Evolutionary conservation across 345 rosid genomes (phyloP).

Genomic region (Hibiscus trionum): DNA sequence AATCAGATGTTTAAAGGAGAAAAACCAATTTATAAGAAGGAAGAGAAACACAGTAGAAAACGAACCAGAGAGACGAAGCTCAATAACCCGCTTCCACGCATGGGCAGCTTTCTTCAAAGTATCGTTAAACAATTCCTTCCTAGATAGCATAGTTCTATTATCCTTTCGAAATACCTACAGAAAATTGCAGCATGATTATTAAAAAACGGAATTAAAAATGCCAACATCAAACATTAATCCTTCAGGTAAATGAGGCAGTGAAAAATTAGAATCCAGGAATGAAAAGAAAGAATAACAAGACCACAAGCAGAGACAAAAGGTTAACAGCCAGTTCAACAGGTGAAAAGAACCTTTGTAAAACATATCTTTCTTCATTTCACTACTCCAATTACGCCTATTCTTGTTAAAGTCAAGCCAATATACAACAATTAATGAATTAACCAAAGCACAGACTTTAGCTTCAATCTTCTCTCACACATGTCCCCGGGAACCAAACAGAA

Average conservation of each 20-base stretch:
- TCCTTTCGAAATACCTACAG: conserved; percentile 69
- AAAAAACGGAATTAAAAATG: background rate
- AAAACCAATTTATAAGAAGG: background rate
- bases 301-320: background rate
- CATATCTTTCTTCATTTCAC: background rate
- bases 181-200: background rate
- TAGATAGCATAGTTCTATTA: conserved; percentile 47
- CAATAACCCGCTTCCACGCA: conserved; percentile 77
- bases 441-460: background rate
- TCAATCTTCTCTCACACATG: background rate
- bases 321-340: background rate
- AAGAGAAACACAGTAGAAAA: background rate
- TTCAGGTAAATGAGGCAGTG: no score
- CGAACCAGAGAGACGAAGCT: conserved; percentile 77
- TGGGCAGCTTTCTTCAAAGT: conserved; percentile 70
- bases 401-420: background rate
- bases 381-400: background rate
- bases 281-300: background rate
- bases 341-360: background rate
- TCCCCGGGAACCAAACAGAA: background rate
- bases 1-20: background rate
- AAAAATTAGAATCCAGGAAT: no score
- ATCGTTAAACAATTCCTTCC: conserved; percentile 88
- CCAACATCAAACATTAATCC: background rate
- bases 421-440: background rate